These are phyloP conservation scores for Candida glaebosa DNA, from an alignment of 805 yeast species.

Conservation along the genomic window DNA sequence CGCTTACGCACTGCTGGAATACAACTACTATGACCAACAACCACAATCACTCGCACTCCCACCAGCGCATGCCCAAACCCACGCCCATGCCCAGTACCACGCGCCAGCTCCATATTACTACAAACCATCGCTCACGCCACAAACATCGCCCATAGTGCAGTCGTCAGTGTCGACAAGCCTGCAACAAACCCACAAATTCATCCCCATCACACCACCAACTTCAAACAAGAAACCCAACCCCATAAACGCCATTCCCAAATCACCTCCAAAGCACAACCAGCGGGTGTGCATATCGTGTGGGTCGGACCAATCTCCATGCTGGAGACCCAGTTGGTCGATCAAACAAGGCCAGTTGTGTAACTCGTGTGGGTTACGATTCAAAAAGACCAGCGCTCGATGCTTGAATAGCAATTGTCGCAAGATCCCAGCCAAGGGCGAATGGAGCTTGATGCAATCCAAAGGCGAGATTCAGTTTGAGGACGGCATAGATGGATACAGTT, in stretches of 20 bases:
- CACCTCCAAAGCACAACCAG: constrained; percentile 30
- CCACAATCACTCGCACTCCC: constrained; percentile 6
- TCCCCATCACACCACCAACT: constrained; percentile 42
- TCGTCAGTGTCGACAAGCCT: constrained; percentile 5
- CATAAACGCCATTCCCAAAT: constrained; percentile 23
- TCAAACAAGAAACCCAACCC: constrained; percentile 25
- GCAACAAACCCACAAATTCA: constrained; percentile 21
- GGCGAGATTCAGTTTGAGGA: constrained; percentile 46
- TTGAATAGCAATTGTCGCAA: constrained; percentile 69
- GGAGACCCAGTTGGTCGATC: constrained; percentile 97
- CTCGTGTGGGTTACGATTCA: constrained; percentile 92
- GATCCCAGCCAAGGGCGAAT: constrained; percentile 95
- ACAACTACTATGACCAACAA: neutral
- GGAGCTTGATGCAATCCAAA: constrained; percentile 79
- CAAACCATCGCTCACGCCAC: constrained; percentile 10
- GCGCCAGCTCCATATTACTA: constrained; percentile 7
- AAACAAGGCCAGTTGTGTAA: constrained; percentile 94
- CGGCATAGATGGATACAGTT: constrained; percentile 36
- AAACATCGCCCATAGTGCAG: constrained; percentile 6
- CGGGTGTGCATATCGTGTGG: constrained; percentile 88
- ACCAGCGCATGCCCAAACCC: constrained; percentile 2
- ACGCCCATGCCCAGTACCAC: constrained; percentile 7
- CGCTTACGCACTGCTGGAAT: neutral
- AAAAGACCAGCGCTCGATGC: constrained; percentile 92
- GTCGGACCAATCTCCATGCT: constrained; percentile 89